phyloP scores from a whole-genome alignment of 257 asterid species.

The Apocynum venetum region DNA sequence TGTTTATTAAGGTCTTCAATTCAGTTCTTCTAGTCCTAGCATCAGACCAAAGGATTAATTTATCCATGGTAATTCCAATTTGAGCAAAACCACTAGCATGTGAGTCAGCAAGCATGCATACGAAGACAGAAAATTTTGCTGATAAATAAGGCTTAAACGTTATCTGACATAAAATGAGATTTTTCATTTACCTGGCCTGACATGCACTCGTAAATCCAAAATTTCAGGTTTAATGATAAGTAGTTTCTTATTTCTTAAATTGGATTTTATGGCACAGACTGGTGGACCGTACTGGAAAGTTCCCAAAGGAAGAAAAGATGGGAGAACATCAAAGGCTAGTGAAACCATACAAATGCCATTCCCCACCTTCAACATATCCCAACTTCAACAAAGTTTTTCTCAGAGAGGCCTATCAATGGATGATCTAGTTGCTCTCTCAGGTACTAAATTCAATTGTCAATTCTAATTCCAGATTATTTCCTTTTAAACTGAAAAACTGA shows the following conservation, averaged over 20 bases:
- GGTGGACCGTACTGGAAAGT: constrained; percentile 84
- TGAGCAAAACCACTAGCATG: not conserved
- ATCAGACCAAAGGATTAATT: not conserved
- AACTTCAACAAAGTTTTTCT: constrained; percentile 53
- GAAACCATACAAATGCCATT: constrained; percentile 60
- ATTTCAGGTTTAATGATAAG: not conserved
- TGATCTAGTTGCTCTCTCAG: constrained; percentile 70
- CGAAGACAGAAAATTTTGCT: not conserved
- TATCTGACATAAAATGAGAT: too few relatives aligned
- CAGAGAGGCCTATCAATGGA: constrained; percentile 61
- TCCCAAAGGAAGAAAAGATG: constrained; percentile 80
- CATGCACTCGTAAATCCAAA: not conserved
- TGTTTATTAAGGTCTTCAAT: too few relatives aligned
- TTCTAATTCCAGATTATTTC: not conserved
- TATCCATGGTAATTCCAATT: not conserved
- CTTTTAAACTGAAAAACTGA: not conserved
- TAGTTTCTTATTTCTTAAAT: not conserved
- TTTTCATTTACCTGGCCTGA: not conserved
- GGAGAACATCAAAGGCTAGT: constrained; percentile 59
- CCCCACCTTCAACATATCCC: constrained; percentile 56
- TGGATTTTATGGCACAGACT: constrained; percentile 27
- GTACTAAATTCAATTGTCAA: constrained; percentile 19
- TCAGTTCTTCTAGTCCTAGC: not conserved
- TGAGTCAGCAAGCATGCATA: not conserved
- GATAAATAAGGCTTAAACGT: not conserved